Evolutionary conservation across 148 eudicot species (phyloP), one percentile per base, ranked within the genome.

Genomic region (Chenopodium suecicum): DNA sequence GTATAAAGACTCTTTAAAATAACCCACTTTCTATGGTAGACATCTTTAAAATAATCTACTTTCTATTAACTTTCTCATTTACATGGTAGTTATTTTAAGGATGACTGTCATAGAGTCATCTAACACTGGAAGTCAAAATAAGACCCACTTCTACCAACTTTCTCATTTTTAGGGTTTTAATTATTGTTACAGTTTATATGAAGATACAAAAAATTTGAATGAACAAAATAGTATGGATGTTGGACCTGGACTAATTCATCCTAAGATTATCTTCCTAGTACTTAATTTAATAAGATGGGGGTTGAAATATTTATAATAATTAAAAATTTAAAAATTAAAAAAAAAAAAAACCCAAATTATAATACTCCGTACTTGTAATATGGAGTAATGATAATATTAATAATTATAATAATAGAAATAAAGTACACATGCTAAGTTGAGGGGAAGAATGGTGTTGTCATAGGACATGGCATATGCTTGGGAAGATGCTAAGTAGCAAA

Each of bases 401-500:
- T 17, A 68, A 54, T 17, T 23, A 27, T 47, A 58, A 54, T n/a
- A 66, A 41, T 62, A 80, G 19, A 56, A 62, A 27, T n/a, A 27
- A 48, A 29, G 41, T 67, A 48, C 29, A 37, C 1, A 72, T 19
- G 34, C 48, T 19, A 16, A 82, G 41, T 17, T 37, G 25, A 77
- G 52, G n/a, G 54, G 25, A 48, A 52, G 71, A 75, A 22, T 44
- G 81, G 74, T 84, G 80, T 80, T 71, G 83, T 75, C 70, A 78
- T 78, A 82, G 46, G 20, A 13, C 74, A 85, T 65, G 68, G 87
- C 84, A 85, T 85, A 85, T 85, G 87, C 87, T 85, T 78, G 9
- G 69, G 76, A 84, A 84, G 86, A 84, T 84, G 81, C 86, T 77
- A 64, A 81, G 78, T 27, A 77, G 81, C 84, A 84, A 84, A 75